phyloP scores from a whole-genome alignment of 306 rosid genomes.

The Echinosophora koreensis region DNA sequence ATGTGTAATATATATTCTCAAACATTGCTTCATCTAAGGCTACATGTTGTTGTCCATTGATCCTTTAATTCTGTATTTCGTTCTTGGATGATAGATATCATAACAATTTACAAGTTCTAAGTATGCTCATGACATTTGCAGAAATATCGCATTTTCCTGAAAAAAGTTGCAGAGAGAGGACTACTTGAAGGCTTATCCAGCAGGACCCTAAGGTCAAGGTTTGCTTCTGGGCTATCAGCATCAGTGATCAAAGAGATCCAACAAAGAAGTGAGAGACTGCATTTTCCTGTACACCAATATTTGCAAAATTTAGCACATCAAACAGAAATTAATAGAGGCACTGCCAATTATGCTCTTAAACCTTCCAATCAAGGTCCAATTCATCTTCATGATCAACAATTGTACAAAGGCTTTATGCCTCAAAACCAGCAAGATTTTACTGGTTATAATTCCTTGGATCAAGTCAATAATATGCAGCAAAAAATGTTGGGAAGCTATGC shows the following conservation, averaged over 20 bases:
- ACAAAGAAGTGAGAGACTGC: background rate
- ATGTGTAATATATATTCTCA: background rate
- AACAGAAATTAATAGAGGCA: background rate
- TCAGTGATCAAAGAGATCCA: slow-evolving; percentile 18
- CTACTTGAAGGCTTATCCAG: slow-evolving; percentile 44
- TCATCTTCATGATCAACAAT: background rate
- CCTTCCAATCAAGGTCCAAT: background rate
- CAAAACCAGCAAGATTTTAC: background rate
- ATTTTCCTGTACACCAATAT: background rate
- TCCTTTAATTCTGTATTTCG: background rate
- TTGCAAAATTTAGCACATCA: background rate
- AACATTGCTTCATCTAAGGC: background rate
- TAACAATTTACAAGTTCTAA: too few species aligned
- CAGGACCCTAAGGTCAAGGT: slow-evolving; percentile 54
- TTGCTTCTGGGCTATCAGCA: slow-evolving; percentile 51
- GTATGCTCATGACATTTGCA: slow-evolving; percentile 38
- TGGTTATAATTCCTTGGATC: background rate
- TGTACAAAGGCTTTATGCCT: background rate
- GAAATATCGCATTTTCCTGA: slow-evolving; percentile 71
- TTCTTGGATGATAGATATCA: too few species aligned
- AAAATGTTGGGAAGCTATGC: slow-evolving; percentile 19
- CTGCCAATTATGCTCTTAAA: background rate
- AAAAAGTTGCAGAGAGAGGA: slow-evolving; percentile 54
- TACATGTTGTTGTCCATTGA: background rate
- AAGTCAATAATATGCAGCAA: slow-evolving; percentile 26